phyloP scores from a whole-genome alignment of 768 basidiomycete species.

The Hebeloma cylindrosporum region DNA sequence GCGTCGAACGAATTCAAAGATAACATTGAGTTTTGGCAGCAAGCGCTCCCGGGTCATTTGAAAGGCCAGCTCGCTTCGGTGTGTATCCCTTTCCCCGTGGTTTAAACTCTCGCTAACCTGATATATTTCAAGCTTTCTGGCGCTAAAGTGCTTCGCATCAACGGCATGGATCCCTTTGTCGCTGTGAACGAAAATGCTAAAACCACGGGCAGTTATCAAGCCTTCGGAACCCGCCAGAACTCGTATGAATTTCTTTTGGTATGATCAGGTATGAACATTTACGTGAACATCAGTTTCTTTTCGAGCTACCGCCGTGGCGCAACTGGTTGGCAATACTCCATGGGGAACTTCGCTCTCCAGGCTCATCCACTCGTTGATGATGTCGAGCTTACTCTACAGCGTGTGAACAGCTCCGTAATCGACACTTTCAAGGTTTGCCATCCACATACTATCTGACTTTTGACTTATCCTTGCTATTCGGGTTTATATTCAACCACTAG shows the following conservation, averaged over 20 bases:
- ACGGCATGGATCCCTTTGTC: slow-evolving; percentile 49
- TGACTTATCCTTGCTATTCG: not conserved
- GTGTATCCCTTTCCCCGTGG: slow-evolving; percentile 9
- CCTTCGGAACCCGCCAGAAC: slow-evolving; percentile 50
- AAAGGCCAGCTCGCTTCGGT: slow-evolving; percentile 49
- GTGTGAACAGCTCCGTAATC: slow-evolving; percentile 34
- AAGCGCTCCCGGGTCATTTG: slow-evolving; percentile 44
- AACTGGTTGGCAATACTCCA: slow-evolving; percentile 40
- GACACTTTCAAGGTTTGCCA: slow-evolving; percentile 50
- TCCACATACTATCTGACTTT: slow-evolving; percentile 7
- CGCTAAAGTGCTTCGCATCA: slow-evolving; percentile 53
- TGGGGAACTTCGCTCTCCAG: slow-evolving; percentile 58
- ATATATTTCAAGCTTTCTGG: slow-evolving; percentile 38
- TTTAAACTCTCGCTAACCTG: slow-evolving; percentile 1
- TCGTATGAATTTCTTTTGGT: slow-evolving; percentile 32
- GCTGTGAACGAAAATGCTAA: slow-evolving; percentile 53
- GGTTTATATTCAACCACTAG: slow-evolving; percentile 27
- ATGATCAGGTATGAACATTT: not conserved
- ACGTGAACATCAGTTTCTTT: slow-evolving; percentile 38
- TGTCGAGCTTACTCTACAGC: slow-evolving; percentile 48
- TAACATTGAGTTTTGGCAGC: slow-evolving; percentile 55
- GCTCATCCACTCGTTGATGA: slow-evolving; percentile 51
- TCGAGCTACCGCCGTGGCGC: slow-evolving; percentile 41
- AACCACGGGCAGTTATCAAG: slow-evolving; percentile 53
- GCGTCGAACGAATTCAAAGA: slow-evolving; percentile 51